Evolutionary conservation across 2,329 filamentous ascomycete species (phyloP).

Genomic region (Colletotrichum scovillei): DNA sequence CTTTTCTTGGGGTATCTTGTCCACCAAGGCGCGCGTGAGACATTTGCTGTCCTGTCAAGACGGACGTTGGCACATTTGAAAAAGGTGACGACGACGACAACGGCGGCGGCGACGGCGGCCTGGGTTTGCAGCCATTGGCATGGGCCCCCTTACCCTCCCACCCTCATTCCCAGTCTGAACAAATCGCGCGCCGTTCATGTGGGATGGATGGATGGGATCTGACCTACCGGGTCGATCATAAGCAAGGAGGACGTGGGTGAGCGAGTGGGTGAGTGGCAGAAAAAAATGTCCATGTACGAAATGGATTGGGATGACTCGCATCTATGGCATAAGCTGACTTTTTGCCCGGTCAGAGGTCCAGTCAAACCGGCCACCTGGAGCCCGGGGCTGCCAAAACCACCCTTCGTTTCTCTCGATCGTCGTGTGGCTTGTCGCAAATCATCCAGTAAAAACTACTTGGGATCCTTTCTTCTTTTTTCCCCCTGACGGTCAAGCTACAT

Average conservation of each 20-base stretch:
- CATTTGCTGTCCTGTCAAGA: not conserved
- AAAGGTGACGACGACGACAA: not conserved
- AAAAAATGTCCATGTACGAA: too few relatives aligned
- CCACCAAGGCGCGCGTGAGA: not conserved
- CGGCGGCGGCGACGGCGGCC: not conserved
- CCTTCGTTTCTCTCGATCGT: not conserved
- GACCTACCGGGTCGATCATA: not conserved
- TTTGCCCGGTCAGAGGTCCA: not conserved
- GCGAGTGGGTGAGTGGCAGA: too few relatives aligned
- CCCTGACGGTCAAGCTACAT: too few relatives aligned
- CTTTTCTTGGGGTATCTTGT: too few relatives aligned
- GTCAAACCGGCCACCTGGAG: too few relatives aligned
- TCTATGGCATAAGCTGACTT: constrained; percentile 32
- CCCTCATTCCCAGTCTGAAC: not conserved
- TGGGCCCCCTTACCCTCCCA: too few relatives aligned
- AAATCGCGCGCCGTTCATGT: not conserved
- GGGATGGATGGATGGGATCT: not conserved
- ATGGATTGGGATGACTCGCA: constrained; percentile 29
- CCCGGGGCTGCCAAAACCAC: not conserved
- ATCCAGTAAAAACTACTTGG: not conserved
- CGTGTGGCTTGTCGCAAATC: not conserved
- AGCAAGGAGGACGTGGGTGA: too few relatives aligned
- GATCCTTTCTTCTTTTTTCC: too few relatives aligned
- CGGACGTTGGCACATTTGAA: not conserved
- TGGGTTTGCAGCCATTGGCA: not conserved